Evolutionary conservation across 495 filamentous ascomycete genomes (phyloP), one percentile per base, ranked within the genome.

Genomic region (Penicillium lagena): DNA sequence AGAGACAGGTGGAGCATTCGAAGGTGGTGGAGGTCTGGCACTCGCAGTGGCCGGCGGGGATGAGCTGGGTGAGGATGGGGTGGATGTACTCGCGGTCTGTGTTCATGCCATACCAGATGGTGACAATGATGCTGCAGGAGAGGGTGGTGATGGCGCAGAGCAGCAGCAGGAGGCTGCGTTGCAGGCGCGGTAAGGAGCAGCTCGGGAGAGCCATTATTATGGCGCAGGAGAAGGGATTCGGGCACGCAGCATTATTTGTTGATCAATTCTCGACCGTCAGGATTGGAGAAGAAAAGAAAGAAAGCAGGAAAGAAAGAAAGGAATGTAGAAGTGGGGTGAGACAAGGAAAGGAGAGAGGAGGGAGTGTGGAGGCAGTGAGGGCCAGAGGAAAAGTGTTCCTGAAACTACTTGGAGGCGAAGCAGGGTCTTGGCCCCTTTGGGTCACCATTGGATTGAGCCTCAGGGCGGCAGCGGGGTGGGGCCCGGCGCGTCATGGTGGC

Each of bases 11-110:
- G 9, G 58, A 58, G 46, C 67, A 70, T 54, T 67, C 48, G 48
- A 69, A 71, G 31, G 62, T 67, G 13, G 68, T 65, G 10, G 62
- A 61, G 28, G 66, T 68, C 42, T 67, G 47, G 42, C 67, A 71
- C 35, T 63, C 60, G 45, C 62, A 69, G 47, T 71, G 65, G 13
- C 65, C 65, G 9, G 67, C 65, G 40, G 66, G 67, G 40, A 71
- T 64, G 2, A 69, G 40, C 33, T 68, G 67, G 0, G 62, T 68
- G 29, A 70, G 52, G 31, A 68, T 37, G 1, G 67, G 67, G 31
- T 67, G 60, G 27, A 67, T 58, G 27, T 64, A 64, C 34, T 63
- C 52, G 32, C 64, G 47, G 32, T 70, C 67, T 8, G 64, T 63
- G 48, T 68, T 68, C 52, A 68, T 55, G 49, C 55, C 63, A 56